phyloP scores from a whole-genome alignment of 163 green algal species.

The Scenedesmus sp. region DNA sequence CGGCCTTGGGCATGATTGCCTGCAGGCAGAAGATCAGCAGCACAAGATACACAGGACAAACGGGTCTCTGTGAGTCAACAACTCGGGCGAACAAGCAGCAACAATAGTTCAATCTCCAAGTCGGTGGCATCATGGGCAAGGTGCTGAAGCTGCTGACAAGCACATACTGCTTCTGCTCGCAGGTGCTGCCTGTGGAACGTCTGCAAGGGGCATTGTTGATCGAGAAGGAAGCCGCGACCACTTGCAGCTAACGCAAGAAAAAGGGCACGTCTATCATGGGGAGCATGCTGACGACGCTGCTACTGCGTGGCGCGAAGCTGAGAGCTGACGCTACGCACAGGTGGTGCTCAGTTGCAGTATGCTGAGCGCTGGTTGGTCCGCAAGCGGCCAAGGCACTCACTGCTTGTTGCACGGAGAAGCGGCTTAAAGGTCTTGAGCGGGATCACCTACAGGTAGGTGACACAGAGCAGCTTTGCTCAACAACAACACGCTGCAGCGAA shows the following conservation, averaged over 20 bases:
- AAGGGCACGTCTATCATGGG: not conserved
- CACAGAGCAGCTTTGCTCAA: constrained; percentile 25
- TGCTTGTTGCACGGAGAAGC: not conserved
- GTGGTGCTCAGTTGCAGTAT: not conserved
- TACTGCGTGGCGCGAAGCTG: not conserved
- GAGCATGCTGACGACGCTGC: not conserved
- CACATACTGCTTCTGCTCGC: not conserved
- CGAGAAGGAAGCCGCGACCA: not conserved
- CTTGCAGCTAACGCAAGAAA: not conserved
- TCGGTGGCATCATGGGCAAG: not conserved
- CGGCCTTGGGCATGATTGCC: constrained; percentile 56
- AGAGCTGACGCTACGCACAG: not conserved
- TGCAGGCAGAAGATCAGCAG: not conserved
- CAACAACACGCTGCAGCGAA: constrained; percentile 34
- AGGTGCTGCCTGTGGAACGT: not conserved
- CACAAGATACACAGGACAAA: not conserved
- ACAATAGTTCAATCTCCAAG: not conserved
- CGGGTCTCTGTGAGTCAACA: not conserved
- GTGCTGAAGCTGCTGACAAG: not conserved
- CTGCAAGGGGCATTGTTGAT: constrained; percentile 12
- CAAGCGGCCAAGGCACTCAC: constrained; percentile 3
- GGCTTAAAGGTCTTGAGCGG: not conserved
- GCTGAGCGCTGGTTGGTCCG: not conserved
- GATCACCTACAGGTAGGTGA: not conserved
- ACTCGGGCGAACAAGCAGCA: not conserved